Evolutionary conservation across 1,139 yeast genomes (phyloP), one percentile per base, ranked within the genome.

Genomic region (Candida tetrigidarum): DNA sequence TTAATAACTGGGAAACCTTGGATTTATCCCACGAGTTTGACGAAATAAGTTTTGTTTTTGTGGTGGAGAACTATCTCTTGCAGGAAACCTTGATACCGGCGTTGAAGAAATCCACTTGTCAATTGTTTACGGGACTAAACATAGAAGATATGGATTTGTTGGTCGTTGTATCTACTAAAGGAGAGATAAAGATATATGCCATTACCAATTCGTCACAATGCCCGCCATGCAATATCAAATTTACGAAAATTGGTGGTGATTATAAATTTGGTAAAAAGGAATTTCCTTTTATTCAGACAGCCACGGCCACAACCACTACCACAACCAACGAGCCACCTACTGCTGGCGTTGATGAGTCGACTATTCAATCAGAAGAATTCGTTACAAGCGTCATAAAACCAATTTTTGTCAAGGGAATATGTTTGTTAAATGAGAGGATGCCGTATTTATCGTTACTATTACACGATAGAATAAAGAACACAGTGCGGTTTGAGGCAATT

Each of bases 1-100:
- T 86, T 8, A 82, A 76, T 50, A 69, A 76, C 33, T 84, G 91
- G 83, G 85, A 84, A 0, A 63, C 75, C 2, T 53, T 84, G 12
- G 77, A 81, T 51, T 57, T 86, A 25, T 57, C 58, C 19, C 52
- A 57, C 5, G 59, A 62, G 2, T 61, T 62, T 28, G 56, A 49
- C 7, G 51, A 43, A 34, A 33, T 60, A 51, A 67, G 71, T 32
- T 76, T 74, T 43, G 74, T 80, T 3, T 60, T 78, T 8, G 58
- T 87, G 1, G 62, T 88, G 4, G 96, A 88, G 55, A 83, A 79
- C 54, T 69, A 74, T 50, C 67, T 78, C 27, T 46, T 64, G 7
- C 54, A 54, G 23, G 61, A 66, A 35, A 46, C 67, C 1, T 37
- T 69, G 25, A 41, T 46, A 2, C 50, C 49, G 8, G 43, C 37